Base-by-base conservation (phyloP, 371 early-diverging fungal species). In the Parasitella parasitica region DNA sequence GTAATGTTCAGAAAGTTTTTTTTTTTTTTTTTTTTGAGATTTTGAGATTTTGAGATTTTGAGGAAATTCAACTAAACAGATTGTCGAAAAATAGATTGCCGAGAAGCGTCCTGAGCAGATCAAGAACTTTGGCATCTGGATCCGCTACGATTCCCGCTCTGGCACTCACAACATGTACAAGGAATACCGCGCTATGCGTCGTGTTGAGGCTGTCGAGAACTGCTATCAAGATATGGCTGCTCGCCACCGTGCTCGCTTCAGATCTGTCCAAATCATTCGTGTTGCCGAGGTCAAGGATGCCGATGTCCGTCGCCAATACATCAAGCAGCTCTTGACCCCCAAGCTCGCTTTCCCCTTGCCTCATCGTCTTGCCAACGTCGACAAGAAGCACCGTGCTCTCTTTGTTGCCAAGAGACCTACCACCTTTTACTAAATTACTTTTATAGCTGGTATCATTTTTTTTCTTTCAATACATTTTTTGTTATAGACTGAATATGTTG, bases 131-230 rank as follows among this genome's bases (percentile, higher is more conserved):
- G 99, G 99, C 72, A 94, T 99, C 88, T 96, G 94, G 94, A 91
- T 99, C 72, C 95, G 97, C 71, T 99, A 99, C 89, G 95, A 98
- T 85, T 96, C 98, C 62, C 97, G 97, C 82, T 97, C 95, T 54
- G 98, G 98, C 67, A 95, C 97, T 63, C 98, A 99, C 92, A 99
- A 99, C 92, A 98, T 99, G 95, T 99, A 99, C 93, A 99, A 99
- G 94, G 99, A 99, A 88, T 97, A 98, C 94, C 94, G 99, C 75
- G 98, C 96, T 75, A 82, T 98, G 80, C 85, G 91, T 76, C 93
- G 99, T 76, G 81, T 85, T 53, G 96, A 89, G 66, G 99, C 99
- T 57, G 99, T 99, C 46, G 89, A 87, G 69, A 76, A 94, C 26
- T 96, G 96, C 91, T 98, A 98, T 91, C 96, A 96, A 82, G 99